Evolutionary conservation across 768 basidiomycete species (phyloP), one percentile per base, ranked within the genome.

Genomic region (Boletellus emodensis): DNA sequence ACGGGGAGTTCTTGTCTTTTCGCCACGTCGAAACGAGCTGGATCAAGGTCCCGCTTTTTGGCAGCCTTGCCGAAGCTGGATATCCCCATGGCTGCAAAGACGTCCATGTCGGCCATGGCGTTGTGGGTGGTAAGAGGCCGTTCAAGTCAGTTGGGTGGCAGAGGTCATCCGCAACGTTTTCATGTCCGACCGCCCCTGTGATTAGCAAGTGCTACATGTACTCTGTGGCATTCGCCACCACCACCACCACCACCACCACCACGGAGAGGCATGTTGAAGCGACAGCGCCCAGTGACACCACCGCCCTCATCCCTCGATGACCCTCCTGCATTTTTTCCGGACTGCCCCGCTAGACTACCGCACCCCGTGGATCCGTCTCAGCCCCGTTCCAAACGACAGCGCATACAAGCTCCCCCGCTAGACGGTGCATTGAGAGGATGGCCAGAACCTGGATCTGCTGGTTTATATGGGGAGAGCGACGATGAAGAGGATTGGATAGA

Each of bases 71-170:
- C 91, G 63, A 94, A 94, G 20, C 87, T 87, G 60, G 81, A 60
- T 49, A 93, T 87, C 6, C 90, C 90, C 85, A 94, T 91, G 11
- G 85, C 81, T 2, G 85, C 82, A 60, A 91, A 78, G 17, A 91
- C 70, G 53, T 90, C 88, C 71, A 77, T 75, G 67, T 84, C 80
- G 22, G 67, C 67, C 80, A 81, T 80, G n/a, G 39, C 49, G 58
- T 39, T 33, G 52, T 43, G 20, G 40, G 43, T 56, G 42, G 53
- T 41, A 26, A 26, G 6, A 52, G 12, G 32, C 11, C 9, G 45
- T 39, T 15, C 35, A 8, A 34, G 47, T 14, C 18, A 17, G 39
- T 24, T 17, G 11, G 46, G 62, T 63, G 60, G 57, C 60, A 48
- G 49, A 52, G 44, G 61, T 56, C 56, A 32, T 32, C 48, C 48